A percentile compares a stretch with the other conserved stretches of the same genome.
Conservation (phyloP, 2,329 filamentous ascomycete genomes). For the Myriosclerotinia curreyana region DNA sequence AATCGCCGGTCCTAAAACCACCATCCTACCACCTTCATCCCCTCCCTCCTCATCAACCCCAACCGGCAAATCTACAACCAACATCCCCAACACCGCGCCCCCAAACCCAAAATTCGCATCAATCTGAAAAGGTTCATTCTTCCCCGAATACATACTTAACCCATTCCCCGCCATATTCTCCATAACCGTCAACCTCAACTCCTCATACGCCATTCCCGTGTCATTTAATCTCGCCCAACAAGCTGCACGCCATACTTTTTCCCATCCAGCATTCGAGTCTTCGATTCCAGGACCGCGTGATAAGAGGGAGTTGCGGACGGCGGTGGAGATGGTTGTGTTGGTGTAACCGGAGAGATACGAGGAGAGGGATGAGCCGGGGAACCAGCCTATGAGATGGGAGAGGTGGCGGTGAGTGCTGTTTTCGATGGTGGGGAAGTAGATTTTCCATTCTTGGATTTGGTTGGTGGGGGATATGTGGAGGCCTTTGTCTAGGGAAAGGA, state of each 20-base stretch:
- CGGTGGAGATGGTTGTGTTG: constrained; percentile 44
- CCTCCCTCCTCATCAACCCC: constrained; percentile 21
- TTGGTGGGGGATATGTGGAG: constrained; percentile 47
- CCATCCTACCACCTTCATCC: constrained; percentile 29
- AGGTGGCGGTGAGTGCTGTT: constrained; percentile 53
- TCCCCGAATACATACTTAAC: constrained; percentile 50
- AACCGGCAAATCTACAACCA: constrained; percentile 50
- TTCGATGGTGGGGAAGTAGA: constrained; percentile 37
- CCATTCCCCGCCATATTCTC: constrained; percentile 51
- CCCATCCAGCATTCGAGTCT: constrained; percentile 56
- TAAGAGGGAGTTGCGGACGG: constrained; percentile 47
- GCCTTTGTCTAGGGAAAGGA: constrained; percentile 50
- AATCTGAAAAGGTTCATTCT: constrained; percentile 53
- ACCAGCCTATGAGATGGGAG: constrained; percentile 55
- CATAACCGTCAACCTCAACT: constrained; percentile 48
- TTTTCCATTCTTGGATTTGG: constrained; percentile 52
- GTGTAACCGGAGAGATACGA: constrained; percentile 44
- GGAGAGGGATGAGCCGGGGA: constrained; percentile 51
- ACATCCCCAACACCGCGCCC: constrained; percentile 50
- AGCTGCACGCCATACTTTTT: constrained; percentile 55
- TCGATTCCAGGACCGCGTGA: constrained; percentile 48
- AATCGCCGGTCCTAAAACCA: constrained; percentile 49
- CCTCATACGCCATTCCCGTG: constrained; percentile 47
- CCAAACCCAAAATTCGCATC: constrained; percentile 56
- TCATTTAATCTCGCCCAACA: constrained; percentile 56